phyloP scores from a whole-genome alignment of 192 early-diverging fungal genomes.

The Phycomyces blakesleeanus region DNA sequence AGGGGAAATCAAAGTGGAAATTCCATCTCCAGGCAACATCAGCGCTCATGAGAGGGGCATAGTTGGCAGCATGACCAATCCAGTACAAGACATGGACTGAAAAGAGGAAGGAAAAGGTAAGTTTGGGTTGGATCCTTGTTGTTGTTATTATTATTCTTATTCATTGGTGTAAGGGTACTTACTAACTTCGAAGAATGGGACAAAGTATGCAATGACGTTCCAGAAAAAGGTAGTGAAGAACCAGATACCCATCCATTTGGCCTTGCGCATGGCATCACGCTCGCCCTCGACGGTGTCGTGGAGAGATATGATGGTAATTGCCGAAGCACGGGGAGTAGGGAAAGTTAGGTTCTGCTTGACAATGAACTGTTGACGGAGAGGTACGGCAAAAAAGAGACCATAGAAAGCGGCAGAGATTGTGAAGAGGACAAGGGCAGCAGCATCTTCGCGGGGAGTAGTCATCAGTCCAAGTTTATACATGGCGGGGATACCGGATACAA shows the following conservation, averaged over 20 bases:
- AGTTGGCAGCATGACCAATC: constrained; percentile 44
- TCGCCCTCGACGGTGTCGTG: constrained; percentile 47
- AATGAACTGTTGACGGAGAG: constrained; percentile 62
- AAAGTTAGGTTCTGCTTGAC: constrained; percentile 66
- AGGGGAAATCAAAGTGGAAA: constrained; percentile 49
- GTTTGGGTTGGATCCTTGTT: no score
- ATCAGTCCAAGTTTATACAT: constrained; percentile 64
- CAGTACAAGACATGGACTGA: constrained; percentile 44
- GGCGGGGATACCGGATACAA: constrained; percentile 66
- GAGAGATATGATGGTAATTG: constrained; percentile 56
- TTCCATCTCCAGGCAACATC: constrained; percentile 46
- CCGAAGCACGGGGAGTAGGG: constrained; percentile 63
- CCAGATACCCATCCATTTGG: constrained; percentile 43
- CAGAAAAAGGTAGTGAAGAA: constrained; percentile 44
- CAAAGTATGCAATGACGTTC: constrained; percentile 49
- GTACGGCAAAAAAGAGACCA: constrained; percentile 70
- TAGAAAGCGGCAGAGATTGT: constrained; percentile 59
- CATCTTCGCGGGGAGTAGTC: constrained; percentile 44
- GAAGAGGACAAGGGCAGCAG: constrained; percentile 49
- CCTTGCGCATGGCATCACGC: constrained; percentile 45
- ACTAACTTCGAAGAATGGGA: constrained; percentile 39
- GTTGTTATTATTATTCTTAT: no score
- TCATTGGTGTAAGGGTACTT: no score
- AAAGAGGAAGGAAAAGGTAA: no score
- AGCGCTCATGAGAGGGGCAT: constrained; percentile 42